Evolutionary conservation across 441 rosid species (phyloP).

Genomic region (Theobroma grandiflorum): DNA sequence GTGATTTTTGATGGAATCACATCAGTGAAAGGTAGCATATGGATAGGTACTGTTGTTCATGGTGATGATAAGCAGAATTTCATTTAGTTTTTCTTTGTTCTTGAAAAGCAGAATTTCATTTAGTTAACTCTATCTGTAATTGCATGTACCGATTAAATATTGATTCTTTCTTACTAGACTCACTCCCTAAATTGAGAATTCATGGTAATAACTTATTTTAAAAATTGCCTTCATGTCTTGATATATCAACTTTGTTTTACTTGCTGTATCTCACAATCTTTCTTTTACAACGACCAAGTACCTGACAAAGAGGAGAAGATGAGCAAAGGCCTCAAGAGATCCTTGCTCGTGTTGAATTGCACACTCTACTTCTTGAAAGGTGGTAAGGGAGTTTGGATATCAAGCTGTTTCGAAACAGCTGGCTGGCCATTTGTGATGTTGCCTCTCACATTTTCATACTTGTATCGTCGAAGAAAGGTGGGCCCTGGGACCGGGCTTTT

Average conservation of each 20-base stretch:
- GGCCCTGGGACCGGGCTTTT: slow-evolving; percentile 28
- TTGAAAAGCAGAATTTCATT: not conserved
- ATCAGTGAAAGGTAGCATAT: too few species aligned
- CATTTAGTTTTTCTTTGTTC: too few species aligned
- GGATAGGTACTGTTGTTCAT: not conserved
- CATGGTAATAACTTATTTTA: too few species aligned
- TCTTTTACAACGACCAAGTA: not conserved
- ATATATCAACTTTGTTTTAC: not conserved
- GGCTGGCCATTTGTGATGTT: slow-evolving; percentile 49
- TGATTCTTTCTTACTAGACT: too few species aligned
- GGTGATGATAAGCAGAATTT: not conserved
- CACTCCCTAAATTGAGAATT: too few species aligned
- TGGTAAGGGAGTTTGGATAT: slow-evolving; percentile 52
- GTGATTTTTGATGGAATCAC: too few species aligned
- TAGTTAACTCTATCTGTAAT: not conserved
- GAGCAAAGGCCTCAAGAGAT: slow-evolving; percentile 26
- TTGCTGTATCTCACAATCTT: not conserved
- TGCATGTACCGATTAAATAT: too few species aligned
- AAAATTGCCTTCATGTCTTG: not conserved
- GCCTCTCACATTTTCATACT: slow-evolving; percentile 46
- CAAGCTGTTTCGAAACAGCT: slow-evolving; percentile 49
- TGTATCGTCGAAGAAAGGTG: slow-evolving; percentile 32
- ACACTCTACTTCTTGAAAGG: slow-evolving; percentile 55
- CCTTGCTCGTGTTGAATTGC: slow-evolving; percentile 30
- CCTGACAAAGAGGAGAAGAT: slow-evolving; percentile 20